phyloP scores from a whole-genome alignment of 1,284 basidiomycete species.

The Lentinula novae-zelandiae region DNA sequence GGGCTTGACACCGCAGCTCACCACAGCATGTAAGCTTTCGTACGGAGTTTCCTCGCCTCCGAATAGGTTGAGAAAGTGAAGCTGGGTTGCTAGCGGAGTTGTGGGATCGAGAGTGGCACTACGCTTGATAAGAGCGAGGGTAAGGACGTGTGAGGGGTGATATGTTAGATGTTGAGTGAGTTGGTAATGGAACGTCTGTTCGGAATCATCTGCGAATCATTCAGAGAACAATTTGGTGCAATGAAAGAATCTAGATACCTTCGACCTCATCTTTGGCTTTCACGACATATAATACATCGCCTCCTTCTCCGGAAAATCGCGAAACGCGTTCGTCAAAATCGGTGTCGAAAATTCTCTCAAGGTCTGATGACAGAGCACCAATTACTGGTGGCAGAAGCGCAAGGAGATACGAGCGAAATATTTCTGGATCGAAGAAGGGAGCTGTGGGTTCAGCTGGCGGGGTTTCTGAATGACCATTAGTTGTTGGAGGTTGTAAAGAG shows the following conservation, averaged over 20 bases:
- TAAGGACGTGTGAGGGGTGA: slow-evolving; percentile 77
- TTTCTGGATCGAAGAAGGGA: slow-evolving; percentile 51
- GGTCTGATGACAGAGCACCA: slow-evolving; percentile 57
- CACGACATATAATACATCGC: slow-evolving; percentile 73
- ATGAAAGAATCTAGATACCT: slow-evolving; percentile 21
- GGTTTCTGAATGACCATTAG: slow-evolving; percentile 6
- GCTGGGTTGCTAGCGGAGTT: slow-evolving; percentile 77
- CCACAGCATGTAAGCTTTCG: slow-evolving; percentile 94
- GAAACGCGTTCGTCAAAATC: slow-evolving; percentile 72
- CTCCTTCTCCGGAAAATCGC: slow-evolving; percentile 71
- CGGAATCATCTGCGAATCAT: slow-evolving; percentile 27
- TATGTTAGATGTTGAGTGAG: slow-evolving; percentile 77
- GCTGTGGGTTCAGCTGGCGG: slow-evolving; percentile 13
- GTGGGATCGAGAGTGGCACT: slow-evolving; percentile 79
- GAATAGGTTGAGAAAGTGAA: slow-evolving; percentile 92
- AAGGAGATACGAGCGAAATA: slow-evolving; percentile 66
- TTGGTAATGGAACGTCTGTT: slow-evolving; percentile 58
- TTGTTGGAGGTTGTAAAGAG: neutral
- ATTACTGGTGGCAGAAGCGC: slow-evolving; percentile 74
- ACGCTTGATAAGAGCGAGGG: slow-evolving; percentile 94
- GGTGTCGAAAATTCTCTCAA: slow-evolving; percentile 61
- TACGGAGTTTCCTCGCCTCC: slow-evolving; percentile 91
- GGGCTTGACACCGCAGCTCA: slow-evolving; percentile 94
- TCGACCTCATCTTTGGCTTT: slow-evolving; percentile 71
- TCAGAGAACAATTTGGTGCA: slow-evolving; percentile 44